Conservation (phyloP, 495 filamentous ascomycete species). For the Xylaria bambusicola region DNA sequence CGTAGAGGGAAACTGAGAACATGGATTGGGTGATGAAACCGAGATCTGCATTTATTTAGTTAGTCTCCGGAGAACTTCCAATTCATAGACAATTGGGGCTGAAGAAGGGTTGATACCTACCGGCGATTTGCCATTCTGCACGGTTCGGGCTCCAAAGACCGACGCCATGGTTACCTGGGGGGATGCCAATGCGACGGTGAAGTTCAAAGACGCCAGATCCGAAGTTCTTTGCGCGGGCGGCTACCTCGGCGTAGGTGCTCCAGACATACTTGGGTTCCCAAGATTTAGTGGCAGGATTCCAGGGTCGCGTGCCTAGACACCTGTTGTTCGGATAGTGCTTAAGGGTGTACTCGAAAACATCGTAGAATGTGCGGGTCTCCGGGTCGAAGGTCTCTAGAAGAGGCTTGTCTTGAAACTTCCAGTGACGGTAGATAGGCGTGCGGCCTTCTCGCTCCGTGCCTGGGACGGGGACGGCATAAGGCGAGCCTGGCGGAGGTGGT, state of each 20-base stretch:
- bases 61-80: constrained; percentile 7
- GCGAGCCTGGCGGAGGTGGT: constrained; percentile 61
- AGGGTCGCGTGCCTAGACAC: constrained; percentile 82
- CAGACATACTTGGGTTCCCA: constrained; percentile 77
- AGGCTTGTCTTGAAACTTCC: constrained; percentile 67
- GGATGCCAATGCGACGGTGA: constrained; percentile 68
- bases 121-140: constrained; percentile 95
- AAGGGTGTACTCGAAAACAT: constrained; percentile 74
- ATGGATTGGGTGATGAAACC: constrained; percentile 86
- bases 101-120: constrained; percentile 48
- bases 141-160: constrained; percentile 96
- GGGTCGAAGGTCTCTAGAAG: constrained; percentile 76
- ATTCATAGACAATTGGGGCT: background rate
- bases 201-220: constrained; percentile 85
- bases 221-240: constrained; percentile 77
- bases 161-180: constrained; percentile 72
- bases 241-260: constrained; percentile 80
- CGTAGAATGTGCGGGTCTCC: constrained; percentile 69
- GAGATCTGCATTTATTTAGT: constrained; percentile 60
- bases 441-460: constrained; percentile 73
- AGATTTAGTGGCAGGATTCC: constrained; percentile 71
- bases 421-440: constrained; percentile 79
- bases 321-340: constrained; percentile 56
- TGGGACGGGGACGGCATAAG: constrained; percentile 68
- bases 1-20: constrained; percentile 92